A percentile compares a stretch with the other conserved stretches of the same genome.
Conservation (phyloP, 148 eudicot species). For the Persicaria maculosa region DNA sequence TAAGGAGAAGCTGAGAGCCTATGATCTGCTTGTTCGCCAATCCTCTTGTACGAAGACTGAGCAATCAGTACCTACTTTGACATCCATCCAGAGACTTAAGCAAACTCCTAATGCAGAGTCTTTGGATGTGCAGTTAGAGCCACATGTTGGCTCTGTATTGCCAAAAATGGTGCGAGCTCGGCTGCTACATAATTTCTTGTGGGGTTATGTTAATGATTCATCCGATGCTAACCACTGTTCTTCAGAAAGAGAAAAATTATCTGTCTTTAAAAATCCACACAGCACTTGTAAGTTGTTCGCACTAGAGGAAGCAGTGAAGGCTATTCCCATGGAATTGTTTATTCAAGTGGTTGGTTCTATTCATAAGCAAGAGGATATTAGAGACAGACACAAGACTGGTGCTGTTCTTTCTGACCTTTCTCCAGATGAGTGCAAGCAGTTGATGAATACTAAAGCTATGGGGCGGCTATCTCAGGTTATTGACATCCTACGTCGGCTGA, state of each 20-base stretch:
- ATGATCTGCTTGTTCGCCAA: constrained; percentile 65
- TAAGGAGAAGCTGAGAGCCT: constrained; percentile 66
- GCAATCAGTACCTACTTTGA: constrained; percentile 48
- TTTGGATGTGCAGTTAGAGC: constrained; percentile 47
- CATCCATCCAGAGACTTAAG: constrained; percentile 58
- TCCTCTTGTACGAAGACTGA: constrained; percentile 42
- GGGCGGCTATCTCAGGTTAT: constrained; percentile 72
- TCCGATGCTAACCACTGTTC: constrained; percentile 41
- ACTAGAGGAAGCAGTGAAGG: constrained; percentile 60
- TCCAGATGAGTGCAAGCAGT: constrained; percentile 51
- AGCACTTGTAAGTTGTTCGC: constrained; percentile 61
- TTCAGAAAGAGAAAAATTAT: constrained; percentile 31
- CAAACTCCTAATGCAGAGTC: constrained; percentile 29
- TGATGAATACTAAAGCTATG: constrained; percentile 76
- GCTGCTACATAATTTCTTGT: constrained; percentile 69
- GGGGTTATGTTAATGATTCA: constrained; percentile 53
- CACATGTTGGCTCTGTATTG: constrained; percentile 58
- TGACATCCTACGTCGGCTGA: constrained; percentile 74
- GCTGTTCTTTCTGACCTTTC: constrained; percentile 75
- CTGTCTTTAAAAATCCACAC: constrained; percentile 58
- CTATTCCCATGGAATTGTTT: constrained; percentile 92
- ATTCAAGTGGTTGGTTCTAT: constrained; percentile 77
- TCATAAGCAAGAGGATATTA: constrained; percentile 57
- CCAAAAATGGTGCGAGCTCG: constrained; percentile 86
- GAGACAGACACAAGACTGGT: constrained; percentile 67